Base-by-base conservation (phyloP, 768 basidiomycete genomes). In the Wakefieldia striispora region DNA sequence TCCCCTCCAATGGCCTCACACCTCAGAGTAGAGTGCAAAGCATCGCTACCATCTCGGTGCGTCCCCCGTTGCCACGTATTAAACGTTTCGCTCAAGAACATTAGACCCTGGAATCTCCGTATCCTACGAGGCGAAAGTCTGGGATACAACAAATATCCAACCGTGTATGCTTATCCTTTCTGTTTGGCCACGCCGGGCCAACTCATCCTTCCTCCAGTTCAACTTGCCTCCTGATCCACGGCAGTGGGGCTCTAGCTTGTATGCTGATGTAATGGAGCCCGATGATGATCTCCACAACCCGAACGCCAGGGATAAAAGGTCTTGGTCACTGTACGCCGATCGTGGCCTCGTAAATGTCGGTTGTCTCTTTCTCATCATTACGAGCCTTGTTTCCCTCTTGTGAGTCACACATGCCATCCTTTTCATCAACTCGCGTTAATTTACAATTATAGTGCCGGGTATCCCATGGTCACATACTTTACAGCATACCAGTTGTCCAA, bases 281-380 rank as follows among this genome's bases (percentile, higher is more conserved):
- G 88, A 90, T 62, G 88, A 91, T 63, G 79, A 79, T 40, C 70
- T 91, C 17, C 88, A 91, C 63, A 80, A 88, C 53, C 88, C 88
- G 1, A 75, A 81, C 49, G 55, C 60, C 43, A 60, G 59, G 26
- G 55, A 61, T 67, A 17, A 60, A 61, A 26, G 65, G 69, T 41
- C 56, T 37, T 49, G 67, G 70, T 43, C 73, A 16, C 70, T 77
- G 49, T 75, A 81, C 58, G 81, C 81, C 14, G 61, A 72, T 49
- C 73, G 89, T 69, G 88, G 88, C 34, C 60, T 89, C 43, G 73
- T 77, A 7, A 93, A 94, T 61, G 62, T 89, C 0, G 84, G 89
- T 1, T 91, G 87, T 62, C 71, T 93, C 20, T 51, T 76, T 45
- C 48, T 86, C 42, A 66, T 91, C 13, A 71, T 77, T 23, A 45